These are phyloP conservation scores for Aspergillus brunneoviolaceus DNA, from an alignment of 2,329 filamentous ascomycete species.

Conservation along the genomic window DNA sequence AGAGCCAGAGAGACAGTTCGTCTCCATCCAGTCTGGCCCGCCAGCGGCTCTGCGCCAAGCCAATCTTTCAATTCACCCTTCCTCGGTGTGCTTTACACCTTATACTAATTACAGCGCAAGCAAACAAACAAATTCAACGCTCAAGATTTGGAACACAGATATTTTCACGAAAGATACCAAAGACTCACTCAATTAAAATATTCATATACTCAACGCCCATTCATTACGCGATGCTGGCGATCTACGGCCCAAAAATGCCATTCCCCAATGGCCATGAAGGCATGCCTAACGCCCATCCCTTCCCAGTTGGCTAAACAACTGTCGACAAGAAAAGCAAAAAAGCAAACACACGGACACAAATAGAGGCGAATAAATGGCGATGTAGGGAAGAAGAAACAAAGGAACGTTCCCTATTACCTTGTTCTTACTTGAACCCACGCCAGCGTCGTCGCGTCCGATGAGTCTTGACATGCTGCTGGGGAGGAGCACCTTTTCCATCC, in stretches of 20 bases:
- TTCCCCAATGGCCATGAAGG: background rate
- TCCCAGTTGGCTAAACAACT: constrained; percentile 2
- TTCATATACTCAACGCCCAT: background rate
- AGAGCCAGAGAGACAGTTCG: background rate
- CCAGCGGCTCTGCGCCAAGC: constrained; percentile 13
- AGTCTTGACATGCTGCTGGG: constrained; percentile 23
- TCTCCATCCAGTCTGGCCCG: constrained; percentile 16
- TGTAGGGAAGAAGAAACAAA: constrained; percentile 9
- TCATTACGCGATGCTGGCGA: background rate
- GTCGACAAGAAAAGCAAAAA: background rate
- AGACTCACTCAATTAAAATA: background rate
- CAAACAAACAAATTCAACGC: background rate
- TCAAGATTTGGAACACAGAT: too few relatives aligned
- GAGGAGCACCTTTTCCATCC: constrained; percentile 17
- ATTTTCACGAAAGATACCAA: too few relatives aligned
- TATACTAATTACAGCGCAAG: background rate
- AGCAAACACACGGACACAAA: constrained; percentile 5
- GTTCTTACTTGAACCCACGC: constrained; percentile 29
- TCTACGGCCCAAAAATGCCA: constrained; percentile 5
- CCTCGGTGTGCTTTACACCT: background rate
- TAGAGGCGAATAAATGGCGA: constrained; percentile 10
- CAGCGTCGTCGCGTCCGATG: constrained; percentile 33
- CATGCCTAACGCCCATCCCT: constrained; percentile 12
- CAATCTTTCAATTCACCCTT: background rate
- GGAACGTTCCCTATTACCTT: constrained; percentile 3